Conservation (phyloP, 2,329 filamentous ascomycete species). For the Botryotinia calthae region DNA sequence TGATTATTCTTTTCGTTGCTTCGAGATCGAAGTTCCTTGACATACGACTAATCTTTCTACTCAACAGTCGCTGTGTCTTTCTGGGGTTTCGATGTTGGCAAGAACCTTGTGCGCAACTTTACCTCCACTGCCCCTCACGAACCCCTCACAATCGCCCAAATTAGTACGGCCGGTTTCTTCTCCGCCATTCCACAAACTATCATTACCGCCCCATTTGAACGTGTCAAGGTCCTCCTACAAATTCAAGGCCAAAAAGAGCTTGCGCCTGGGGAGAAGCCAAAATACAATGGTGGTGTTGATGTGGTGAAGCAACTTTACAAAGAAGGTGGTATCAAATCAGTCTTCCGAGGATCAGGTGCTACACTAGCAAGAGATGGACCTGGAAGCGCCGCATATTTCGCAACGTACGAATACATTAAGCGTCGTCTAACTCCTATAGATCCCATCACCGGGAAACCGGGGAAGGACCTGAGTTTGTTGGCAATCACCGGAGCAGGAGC, state of each 20-base stretch:
- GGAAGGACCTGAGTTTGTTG: slow-evolving; percentile 73
- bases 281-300: slow-evolving; percentile 82
- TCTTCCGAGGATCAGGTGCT: slow-evolving; percentile 87
- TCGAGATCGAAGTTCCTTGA: neutral
- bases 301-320: slow-evolving; percentile 91
- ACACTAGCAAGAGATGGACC: slow-evolving; percentile 93
- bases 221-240: slow-evolving; percentile 96
- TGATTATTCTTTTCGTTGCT: neutral
- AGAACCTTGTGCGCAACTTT: slow-evolving; percentile 72
- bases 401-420: slow-evolving; percentile 96
- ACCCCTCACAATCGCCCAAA: slow-evolving; percentile 78
- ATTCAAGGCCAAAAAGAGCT: slow-evolving; percentile 90
- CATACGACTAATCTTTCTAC: slow-evolving; percentile 17
- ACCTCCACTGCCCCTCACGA: slow-evolving; percentile 62
- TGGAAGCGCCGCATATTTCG: slow-evolving; percentile 92
- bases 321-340: slow-evolving; percentile 83
- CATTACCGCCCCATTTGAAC: slow-evolving; percentile 98
- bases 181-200: slow-evolving; percentile 95
- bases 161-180: slow-evolving; percentile 93
- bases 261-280: slow-evolving; percentile 85
- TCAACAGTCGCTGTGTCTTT: slow-evolving; percentile 63
- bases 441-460: slow-evolving; percentile 65
- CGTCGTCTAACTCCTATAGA: slow-evolving; percentile 80
- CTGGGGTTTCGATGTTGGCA: slow-evolving; percentile 94
- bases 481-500: slow-evolving; percentile 87